Conservation (phyloP, 1,139 yeast species). For the Eremothecium sinecaudum region DNA sequence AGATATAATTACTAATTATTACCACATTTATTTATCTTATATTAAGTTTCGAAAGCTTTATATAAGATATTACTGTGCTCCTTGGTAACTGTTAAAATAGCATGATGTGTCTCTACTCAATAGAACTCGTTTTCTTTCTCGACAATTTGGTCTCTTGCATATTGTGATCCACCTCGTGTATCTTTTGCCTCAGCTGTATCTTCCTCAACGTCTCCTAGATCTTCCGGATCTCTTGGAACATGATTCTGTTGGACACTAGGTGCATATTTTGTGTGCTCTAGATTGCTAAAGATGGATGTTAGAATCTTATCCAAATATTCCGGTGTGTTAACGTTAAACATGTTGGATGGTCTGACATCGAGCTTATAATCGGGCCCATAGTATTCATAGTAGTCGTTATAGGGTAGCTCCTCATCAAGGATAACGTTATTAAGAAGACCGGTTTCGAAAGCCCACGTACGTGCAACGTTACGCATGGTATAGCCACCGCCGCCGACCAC, state of each 20-base stretch:
- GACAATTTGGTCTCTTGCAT: conserved; percentile 65
- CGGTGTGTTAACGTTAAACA: conserved; percentile 93
- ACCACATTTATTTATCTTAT: too few species aligned
- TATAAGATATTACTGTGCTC: too few species aligned
- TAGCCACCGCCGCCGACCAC: conserved; percentile 98
- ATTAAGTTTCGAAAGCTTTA: too few species aligned
- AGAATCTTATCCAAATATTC: conserved; percentile 83
- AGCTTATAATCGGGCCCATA: conserved; percentile 92
- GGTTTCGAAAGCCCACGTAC: conserved; percentile 94
- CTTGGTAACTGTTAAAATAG: too few species aligned
- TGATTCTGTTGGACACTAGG: conserved; percentile 91
- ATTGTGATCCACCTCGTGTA: conserved; percentile 84
- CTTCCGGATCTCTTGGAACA: conserved; percentile 82
- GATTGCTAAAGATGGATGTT: conserved; percentile 64
- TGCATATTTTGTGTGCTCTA: conserved; percentile 85
- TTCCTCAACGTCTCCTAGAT: conserved; percentile 74
- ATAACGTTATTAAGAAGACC: conserved; percentile 75
- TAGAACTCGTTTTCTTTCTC: conserved; percentile 62
- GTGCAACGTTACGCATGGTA: conserved; percentile 91
- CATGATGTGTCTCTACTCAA: conserved; percentile 13
- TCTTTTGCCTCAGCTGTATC: conserved; percentile 68
- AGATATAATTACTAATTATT: too few species aligned
- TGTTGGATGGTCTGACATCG: conserved; percentile 90
- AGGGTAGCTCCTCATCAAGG: conserved; percentile 78
- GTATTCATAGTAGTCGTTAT: conserved; percentile 93